These are phyloP conservation scores for Nigrograna mackinnonii DNA, from an alignment of 2,329 filamentous ascomycete genomes.

Conservation along the genomic window DNA sequence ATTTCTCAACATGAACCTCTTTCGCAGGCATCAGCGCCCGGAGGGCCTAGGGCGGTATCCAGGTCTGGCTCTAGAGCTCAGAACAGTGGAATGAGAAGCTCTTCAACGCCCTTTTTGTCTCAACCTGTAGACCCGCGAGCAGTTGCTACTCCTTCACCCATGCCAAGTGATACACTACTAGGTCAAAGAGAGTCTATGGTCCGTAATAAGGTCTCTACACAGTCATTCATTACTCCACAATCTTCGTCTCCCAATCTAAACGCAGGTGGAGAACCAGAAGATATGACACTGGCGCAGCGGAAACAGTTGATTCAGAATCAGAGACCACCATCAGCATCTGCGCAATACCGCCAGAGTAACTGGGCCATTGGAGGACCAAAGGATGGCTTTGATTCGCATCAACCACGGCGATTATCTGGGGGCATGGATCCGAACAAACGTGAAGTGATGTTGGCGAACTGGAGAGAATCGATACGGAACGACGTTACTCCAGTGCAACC, in stretches of 20 bases:
- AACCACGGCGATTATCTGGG: slow-evolving; percentile 31
- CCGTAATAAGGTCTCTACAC: slow-evolving; percentile 42
- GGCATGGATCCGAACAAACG: slow-evolving; percentile 30
- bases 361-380: slow-evolving; percentile 24
- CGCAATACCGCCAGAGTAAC: slow-evolving; percentile 33
- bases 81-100: slow-evolving; percentile 26
- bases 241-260: slow-evolving; percentile 29
- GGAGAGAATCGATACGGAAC: slow-evolving; percentile 36
- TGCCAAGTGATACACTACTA: slow-evolving; percentile 52
- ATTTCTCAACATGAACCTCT: too few species aligned
- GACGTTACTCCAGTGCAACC: slow-evolving; percentile 22
- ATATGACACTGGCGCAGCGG: slow-evolving; percentile 73
- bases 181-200: slow-evolving; percentile 59
- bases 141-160: slow-evolving; percentile 29
- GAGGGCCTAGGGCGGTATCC: too few species aligned
- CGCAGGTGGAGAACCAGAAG: slow-evolving; percentile 53
- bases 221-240: slow-evolving; percentile 36
- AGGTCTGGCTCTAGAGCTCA: slow-evolving; percentile 21
- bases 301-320: slow-evolving; percentile 41
- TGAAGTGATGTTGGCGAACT: slow-evolving; percentile 37
- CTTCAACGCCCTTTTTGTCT: slow-evolving; percentile 32
- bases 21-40: too few species aligned
- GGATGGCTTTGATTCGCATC: slow-evolving; percentile 41
- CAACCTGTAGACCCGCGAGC: slow-evolving; percentile 33
- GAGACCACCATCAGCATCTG: slow-evolving; percentile 29